These are phyloP conservation scores for Fagus sylvatica DNA, from an alignment of 306 rosid genomes.

Conservation along the genomic window DNA sequence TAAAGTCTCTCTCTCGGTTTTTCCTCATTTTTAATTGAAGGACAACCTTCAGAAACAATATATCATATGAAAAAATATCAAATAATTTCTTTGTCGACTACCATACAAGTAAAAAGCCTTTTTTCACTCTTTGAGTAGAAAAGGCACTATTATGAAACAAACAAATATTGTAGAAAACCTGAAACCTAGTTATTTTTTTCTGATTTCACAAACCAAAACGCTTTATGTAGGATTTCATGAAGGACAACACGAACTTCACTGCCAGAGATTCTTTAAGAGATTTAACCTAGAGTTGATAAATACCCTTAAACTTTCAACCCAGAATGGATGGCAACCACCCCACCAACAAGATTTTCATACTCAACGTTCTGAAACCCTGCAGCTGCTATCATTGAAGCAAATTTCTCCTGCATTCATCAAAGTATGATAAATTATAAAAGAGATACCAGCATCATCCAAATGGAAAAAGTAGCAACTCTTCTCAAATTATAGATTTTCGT, in stretches of 20 bases:
- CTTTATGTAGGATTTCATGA: background rate
- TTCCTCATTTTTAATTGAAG: no score
- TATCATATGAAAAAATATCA: no score
- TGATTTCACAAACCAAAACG: background rate
- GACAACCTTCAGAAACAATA: no score
- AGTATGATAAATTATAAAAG: constrained; percentile 13
- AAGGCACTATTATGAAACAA: no score
- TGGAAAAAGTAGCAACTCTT: constrained; percentile 3
- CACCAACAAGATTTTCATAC: constrained; percentile 89
- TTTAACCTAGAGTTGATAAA: background rate
- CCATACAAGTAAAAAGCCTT: no score
- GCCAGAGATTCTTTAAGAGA: background rate
- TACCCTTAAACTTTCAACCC: constrained; percentile 62
- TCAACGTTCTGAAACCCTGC: constrained; percentile 90
- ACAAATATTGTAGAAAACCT: no score
- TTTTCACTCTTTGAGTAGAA: no score
- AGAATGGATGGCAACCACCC: constrained; percentile 92
- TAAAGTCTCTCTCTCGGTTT: no score
- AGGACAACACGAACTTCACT: background rate
- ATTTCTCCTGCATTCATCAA: constrained; percentile 61
- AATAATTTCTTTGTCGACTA: no score
- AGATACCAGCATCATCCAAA: background rate
- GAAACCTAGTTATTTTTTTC: no score
- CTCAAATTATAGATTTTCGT: constrained; percentile 9
- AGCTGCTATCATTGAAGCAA: constrained; percentile 81